Evolutionary conservation across 2,329 filamentous ascomycete species (phyloP).

Genomic region (Claviceps lovelessii): DNA sequence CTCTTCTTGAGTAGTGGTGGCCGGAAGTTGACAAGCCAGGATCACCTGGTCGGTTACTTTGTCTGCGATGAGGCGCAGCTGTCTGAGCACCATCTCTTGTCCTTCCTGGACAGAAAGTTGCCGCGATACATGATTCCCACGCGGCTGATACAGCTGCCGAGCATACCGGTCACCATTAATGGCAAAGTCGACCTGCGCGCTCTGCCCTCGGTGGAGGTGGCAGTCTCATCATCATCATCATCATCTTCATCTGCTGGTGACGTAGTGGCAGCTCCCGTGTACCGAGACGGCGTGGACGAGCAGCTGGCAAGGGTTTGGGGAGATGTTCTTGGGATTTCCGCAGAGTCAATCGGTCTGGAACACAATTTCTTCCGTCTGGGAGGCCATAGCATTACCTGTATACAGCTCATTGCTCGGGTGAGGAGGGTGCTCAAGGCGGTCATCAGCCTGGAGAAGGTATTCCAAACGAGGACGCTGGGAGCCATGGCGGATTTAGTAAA

Average conservation of each 20-base stretch:
- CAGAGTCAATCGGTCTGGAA: neutral
- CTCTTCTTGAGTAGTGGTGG: neutral
- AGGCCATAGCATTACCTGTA: slow-evolving; percentile 1
- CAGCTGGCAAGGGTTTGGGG: neutral
- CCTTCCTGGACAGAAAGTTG: slow-evolving; percentile 1
- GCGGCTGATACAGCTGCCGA: neutral
- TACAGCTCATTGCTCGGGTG: slow-evolving; percentile 1
- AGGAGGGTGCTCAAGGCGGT: neutral
- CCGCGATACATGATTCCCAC: neutral
- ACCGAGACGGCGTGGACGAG: slow-evolving; percentile 2
- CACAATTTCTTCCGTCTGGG: slow-evolving; percentile 1
- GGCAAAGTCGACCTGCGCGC: neutral
- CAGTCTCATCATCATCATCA: no score
- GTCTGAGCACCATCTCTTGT: neutral
- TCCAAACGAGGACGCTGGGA: neutral
- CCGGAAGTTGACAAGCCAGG: neutral
- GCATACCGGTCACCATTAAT: slow-evolving; percentile 1
- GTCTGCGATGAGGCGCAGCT: neutral
- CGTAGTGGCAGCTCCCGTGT: neutral
- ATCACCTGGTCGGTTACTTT: slow-evolving; percentile 2
- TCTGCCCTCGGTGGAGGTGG: neutral
- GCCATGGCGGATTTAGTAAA: neutral
- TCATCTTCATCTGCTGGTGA: no score
- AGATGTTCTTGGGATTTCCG: neutral
- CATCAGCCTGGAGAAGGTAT: neutral